A percentile compares a stretch with the other conserved stretches of the same genome.
phyloP scores from a whole-genome alignment of 2,329 filamentous ascomycete species.

The Microcyclosporella mali region DNA sequence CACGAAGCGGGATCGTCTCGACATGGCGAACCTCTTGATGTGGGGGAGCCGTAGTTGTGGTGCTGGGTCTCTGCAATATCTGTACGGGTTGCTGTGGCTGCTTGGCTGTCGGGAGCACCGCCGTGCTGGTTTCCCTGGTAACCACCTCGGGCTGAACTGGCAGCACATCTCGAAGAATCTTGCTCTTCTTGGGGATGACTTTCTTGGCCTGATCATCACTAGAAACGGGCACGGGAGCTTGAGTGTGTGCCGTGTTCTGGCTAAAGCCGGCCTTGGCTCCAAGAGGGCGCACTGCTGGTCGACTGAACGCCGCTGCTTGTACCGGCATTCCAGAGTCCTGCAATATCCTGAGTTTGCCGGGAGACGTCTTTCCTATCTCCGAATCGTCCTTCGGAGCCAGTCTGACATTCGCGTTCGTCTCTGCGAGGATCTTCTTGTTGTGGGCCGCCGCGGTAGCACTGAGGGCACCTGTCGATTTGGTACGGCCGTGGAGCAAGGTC shows the following conservation, averaged over 20 bases:
- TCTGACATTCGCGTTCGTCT: constrained; percentile 27
- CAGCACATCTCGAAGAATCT: constrained; percentile 24
- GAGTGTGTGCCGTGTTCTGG: constrained; percentile 33
- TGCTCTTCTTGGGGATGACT: constrained; percentile 30
- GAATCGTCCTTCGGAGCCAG: constrained; percentile 51
- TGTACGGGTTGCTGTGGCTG: constrained; percentile 1
- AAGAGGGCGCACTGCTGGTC: constrained; percentile 58
- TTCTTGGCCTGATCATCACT: constrained; percentile 16
- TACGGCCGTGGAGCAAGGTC: constrained; percentile 67
- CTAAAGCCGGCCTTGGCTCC: constrained; percentile 27
- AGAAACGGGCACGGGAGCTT: constrained; percentile 23
- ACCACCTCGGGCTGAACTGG: constrained; percentile 1
- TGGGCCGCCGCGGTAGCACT: constrained; percentile 3
- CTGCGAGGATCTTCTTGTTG: constrained; percentile 36
- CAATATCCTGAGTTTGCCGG: constrained; percentile 27
- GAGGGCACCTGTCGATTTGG: constrained; percentile 57
- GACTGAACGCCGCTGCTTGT: constrained; percentile 37
- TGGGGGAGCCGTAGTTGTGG: not conserved
- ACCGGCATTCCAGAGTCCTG: constrained; percentile 40
- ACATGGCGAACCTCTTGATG: constrained; percentile 24
- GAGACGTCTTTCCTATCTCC: constrained; percentile 44
- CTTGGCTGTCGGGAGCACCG: constrained; percentile 2
- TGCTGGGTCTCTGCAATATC: not conserved
- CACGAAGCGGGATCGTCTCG: constrained; percentile 25
- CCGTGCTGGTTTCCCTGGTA: not conserved